phyloP scores from a whole-genome alignment of 176 grass and related monocot species.

The Bolboschoenus planiculmis region DNA sequence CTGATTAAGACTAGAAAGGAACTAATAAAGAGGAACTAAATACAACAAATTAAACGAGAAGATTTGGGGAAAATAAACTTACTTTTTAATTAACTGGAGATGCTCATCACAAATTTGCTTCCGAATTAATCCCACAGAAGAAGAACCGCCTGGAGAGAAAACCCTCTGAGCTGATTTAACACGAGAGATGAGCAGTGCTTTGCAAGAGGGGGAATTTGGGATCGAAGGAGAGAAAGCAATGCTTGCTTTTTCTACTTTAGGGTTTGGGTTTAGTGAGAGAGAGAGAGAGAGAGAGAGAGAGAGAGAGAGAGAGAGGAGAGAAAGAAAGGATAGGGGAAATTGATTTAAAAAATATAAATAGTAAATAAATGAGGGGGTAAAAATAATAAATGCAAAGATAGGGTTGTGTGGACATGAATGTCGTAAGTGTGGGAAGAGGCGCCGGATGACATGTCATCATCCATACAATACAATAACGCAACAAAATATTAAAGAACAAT shows the following conservation, averaged over 20 bases:
- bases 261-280: slow-evolving; percentile 29
- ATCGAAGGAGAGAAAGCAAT: slow-evolving; percentile 14
- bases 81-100: not conserved
- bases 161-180: not conserved
- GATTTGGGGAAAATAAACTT: not conserved
- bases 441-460: slow-evolving; percentile 24
- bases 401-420: slow-evolving; percentile 25
- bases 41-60: slow-evolving; percentile 14
- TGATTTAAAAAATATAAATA: slow-evolving; percentile 18
- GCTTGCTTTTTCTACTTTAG: slow-evolving; percentile 32
- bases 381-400: slow-evolving; percentile 18
- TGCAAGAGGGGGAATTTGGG: slow-evolving; percentile 25
- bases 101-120: not conserved
- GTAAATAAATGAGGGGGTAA: not conserved
- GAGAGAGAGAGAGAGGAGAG: not conserved
- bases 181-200: not conserved
- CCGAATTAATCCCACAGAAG: not conserved
- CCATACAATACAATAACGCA: not conserved
- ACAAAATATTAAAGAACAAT: not conserved
- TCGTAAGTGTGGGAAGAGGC: slow-evolving; percentile 3
- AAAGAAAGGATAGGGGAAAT: not conserved
- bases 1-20: slow-evolving; percentile 2
- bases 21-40: not conserved
- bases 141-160: not conserved
- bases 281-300: not conserved